Percentiles rank a stretch among this genome's conserved stretches.
Conservation (phyloP, 2,329 filamentous ascomycete genomes). For the Pseudogymnoascus sp. region DNA sequence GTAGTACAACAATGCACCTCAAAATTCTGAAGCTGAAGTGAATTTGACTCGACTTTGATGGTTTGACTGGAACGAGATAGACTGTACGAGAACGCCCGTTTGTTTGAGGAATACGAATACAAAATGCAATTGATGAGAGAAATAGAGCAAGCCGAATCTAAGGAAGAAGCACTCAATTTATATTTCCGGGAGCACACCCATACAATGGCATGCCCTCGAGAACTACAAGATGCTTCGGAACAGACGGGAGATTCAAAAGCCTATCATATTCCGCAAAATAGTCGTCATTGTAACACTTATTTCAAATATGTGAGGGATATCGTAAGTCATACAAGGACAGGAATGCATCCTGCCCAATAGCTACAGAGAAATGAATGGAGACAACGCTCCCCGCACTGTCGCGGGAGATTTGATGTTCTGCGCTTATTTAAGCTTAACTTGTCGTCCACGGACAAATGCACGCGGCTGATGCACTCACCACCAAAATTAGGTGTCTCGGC, state of each 20-base stretch:
- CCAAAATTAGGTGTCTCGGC: background rate
- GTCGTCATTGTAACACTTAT: background rate
- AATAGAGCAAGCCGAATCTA: background rate
- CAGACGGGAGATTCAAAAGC: background rate
- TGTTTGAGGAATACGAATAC: background rate
- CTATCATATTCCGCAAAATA: constrained; percentile 3
- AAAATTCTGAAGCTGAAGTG: background rate
- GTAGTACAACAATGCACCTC: background rate
- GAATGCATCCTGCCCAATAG: constrained; percentile 1
- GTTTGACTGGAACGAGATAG: background rate
- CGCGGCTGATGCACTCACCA: background rate
- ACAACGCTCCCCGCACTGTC: background rate
- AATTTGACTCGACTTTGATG: background rate
- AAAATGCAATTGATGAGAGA: background rate
- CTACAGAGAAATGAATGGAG: background rate
- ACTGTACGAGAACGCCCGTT: background rate
- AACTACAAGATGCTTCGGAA: background rate
- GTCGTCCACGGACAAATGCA: background rate
- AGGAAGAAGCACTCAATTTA: constrained; percentile 4
- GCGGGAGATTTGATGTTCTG: constrained; percentile 6
- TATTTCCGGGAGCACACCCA: background rate
- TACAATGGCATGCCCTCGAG: background rate
- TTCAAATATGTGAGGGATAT: constrained; percentile 2
- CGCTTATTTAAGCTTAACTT: constrained; percentile 9
- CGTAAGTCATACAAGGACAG: background rate